phyloP scores from a whole-genome alignment of 495 filamentous ascomycete species.

The Oidiodendron maius region DNA sequence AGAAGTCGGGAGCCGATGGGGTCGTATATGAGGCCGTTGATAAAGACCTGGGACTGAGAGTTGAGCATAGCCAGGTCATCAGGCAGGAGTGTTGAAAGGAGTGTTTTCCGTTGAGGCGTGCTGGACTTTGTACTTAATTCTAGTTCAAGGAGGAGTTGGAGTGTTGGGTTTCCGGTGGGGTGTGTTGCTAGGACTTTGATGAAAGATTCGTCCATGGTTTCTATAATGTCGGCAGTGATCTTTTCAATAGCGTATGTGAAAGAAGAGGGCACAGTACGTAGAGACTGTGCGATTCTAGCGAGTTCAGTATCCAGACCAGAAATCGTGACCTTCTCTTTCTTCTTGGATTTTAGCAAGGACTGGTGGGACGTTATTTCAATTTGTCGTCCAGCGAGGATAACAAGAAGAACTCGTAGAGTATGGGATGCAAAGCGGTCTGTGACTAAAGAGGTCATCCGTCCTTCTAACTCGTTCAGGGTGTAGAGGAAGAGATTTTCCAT shows the following conservation, averaged over 20 bases:
- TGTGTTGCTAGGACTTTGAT: conserved; percentile 78
- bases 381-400: conserved; percentile 79
- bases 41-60: conserved; percentile 58
- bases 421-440: conserved; percentile 90
- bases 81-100: conserved; percentile 56
- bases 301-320: conserved; percentile 28
- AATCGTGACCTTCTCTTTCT: conserved; percentile 74
- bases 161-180: conserved; percentile 79
- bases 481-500: conserved; percentile 83
- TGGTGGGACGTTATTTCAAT: conserved; percentile 57
- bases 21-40: conserved; percentile 83
- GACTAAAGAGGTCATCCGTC: conserved; percentile 75
- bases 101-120: conserved; percentile 30
- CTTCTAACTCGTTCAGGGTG: conserved; percentile 77
- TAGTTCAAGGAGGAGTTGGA: conserved; percentile 80
- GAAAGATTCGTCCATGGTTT: conserved; percentile 63
- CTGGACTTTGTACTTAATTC: conserved; percentile 59
- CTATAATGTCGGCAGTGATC: conserved; percentile 67
- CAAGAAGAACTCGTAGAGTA: conserved; percentile 73
- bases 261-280: conserved; percentile 64
- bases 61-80: conserved; percentile 56
- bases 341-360: conserved; percentile 75
- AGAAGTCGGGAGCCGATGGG: conserved; percentile 82
- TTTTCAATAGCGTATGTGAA: conserved; percentile 72
- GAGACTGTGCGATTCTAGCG: conserved; percentile 30